Base-by-base conservation (phyloP, 306 rosid species). In the Vigna unguiculata region DNA sequence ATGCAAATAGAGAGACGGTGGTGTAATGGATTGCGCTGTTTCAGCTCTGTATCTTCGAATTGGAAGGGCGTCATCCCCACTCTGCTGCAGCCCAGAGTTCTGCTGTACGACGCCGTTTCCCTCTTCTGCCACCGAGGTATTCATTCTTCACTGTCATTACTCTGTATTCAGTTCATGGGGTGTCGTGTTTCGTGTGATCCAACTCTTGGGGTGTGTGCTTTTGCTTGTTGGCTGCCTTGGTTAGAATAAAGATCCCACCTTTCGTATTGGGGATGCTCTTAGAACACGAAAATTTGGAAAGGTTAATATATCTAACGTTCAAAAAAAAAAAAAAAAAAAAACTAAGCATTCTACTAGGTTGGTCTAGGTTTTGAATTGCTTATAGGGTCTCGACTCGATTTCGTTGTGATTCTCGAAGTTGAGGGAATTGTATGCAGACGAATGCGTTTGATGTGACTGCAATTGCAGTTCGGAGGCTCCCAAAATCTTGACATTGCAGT, bases 121-220 rank as follows among this genome's bases (percentile, higher is more conserved):
- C 96, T 82, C 77, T 87, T 90, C 76, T 93, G 93, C 80, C 97
- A 92, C 80, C 82, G 87, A 48, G 96, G 97, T 85, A 68, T 40
- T 20, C 69, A n/a, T 17, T 62, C 13, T 62, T 36, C 49, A 17
- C 4, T 1, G n/a, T 38, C 51, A 17, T 20, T 52, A 14, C 53
- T 34, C 49, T 45, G 13, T 28, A 14, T 59, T 28, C 38, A 43
- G 25, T 41, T 72, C 22, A n/a, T 43, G 32, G 40, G 22, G 22
- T 75, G 16, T 75, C 9, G 1, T 12, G 1, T 36, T 4, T 68
- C 21, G 41, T 16, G 16, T 65, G 30, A 20, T 65, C 36, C 71
- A 13, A 12, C 53, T 65, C 36, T 9, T 41, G 7, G 30, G 43
- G 67, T 17, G 58, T 64, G 19, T 54, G 24, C n/a, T 73, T 65